These are phyloP conservation scores for Bassia scoparia DNA, from an alignment of 148 eudicot genomes.

Conservation along the genomic window DNA sequence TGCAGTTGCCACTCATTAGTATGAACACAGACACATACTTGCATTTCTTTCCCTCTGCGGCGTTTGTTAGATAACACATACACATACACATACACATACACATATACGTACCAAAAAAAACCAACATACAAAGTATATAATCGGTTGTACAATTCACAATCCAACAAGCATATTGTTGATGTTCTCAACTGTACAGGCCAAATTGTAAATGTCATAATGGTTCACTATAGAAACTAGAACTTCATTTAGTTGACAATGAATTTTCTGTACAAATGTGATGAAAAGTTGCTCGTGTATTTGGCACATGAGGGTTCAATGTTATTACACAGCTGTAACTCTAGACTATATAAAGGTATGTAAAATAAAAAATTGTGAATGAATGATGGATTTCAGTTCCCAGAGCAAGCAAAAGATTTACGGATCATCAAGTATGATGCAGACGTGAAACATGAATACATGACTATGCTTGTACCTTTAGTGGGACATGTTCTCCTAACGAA, in stretches of 20 bases:
- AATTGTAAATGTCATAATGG: neutral
- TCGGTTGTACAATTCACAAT: neutral
- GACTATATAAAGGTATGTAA: neutral
- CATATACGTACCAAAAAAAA: too few relatives aligned
- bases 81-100: too few relatives aligned
- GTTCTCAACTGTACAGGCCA: neutral
- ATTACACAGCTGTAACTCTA: neutral
- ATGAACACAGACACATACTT: too few relatives aligned
- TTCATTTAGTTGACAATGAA: neutral
- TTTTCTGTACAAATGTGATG: neutral
- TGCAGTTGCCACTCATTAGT: too few relatives aligned
- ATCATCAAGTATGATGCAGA: neutral
- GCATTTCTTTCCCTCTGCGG: too few relatives aligned
- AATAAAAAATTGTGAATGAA: neutral
- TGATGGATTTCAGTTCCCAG: neutral
- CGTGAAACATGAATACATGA: neutral
- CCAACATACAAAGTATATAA: too few relatives aligned
- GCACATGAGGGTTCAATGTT: neutral
- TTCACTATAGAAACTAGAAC: neutral
- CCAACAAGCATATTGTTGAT: neutral
- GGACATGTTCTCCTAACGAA: conserved; percentile 17
- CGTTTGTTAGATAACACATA: too few relatives aligned
- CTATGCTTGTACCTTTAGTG: neutral
- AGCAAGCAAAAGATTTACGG: neutral
- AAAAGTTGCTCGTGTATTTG: neutral